Evolutionary conservation across 495 filamentous ascomycete genomes (phyloP).

Genomic region (Podospora pseudocomata): DNA sequence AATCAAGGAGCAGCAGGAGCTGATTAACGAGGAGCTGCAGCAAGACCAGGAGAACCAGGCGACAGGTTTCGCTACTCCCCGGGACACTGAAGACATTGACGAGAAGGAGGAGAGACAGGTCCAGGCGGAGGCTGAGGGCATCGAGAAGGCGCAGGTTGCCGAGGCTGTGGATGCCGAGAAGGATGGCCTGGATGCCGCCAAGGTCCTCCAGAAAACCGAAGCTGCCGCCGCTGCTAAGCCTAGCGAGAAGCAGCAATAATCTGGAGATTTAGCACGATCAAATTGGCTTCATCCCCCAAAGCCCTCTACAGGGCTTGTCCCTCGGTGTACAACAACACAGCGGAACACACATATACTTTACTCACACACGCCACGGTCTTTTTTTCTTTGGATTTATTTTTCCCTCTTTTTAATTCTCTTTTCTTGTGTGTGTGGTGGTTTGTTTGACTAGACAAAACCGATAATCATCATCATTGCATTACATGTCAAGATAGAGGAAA

Average conservation of each 20-base stretch:
- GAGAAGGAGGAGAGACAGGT: conserved; percentile 50
- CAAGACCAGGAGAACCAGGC: conserved; percentile 74
- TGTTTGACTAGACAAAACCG: conserved; percentile 2
- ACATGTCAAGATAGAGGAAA: background rate
- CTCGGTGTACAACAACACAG: conserved; percentile 7
- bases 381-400: background rate
- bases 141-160: conserved; percentile 40
- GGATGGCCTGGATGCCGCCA: conserved; percentile 28
- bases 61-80: conserved; percentile 65
- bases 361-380: background rate
- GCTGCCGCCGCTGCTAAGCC: conserved; percentile 10
- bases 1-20: conserved; percentile 95
- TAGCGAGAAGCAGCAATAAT: conserved; percentile 17
- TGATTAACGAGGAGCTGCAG: conserved; percentile 95
- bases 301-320: background rate
- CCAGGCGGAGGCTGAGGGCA: conserved; percentile 35
- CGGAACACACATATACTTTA: background rate
- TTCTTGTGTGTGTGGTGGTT: conserved; percentile 5
- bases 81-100: conserved; percentile 84
- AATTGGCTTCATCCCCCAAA: background rate
- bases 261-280: background rate
- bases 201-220: conserved; percentile 20
- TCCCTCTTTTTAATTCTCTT: background rate
- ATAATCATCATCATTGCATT: background rate
- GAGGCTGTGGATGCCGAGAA: conserved; percentile 46